A percentile compares a stretch with the other conserved stretches of the same genome.
phyloP scores from a whole-genome alignment of 75 land plant species.

The Ceratopteris richardii region DNA sequence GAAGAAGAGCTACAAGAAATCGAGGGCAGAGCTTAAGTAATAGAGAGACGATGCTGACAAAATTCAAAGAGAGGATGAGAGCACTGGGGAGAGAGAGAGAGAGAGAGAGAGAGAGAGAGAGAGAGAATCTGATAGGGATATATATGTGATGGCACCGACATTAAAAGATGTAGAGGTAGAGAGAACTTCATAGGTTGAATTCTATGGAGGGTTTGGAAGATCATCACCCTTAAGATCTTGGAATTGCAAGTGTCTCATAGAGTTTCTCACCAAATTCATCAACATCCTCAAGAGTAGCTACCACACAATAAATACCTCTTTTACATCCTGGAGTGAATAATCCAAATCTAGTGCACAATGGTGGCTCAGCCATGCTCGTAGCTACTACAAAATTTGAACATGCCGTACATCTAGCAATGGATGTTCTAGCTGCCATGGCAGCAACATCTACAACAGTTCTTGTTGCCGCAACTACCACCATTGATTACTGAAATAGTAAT shows the following conservation, averaged over 20 bases:
- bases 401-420: constrained; percentile 28
- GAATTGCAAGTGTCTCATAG: background rate
- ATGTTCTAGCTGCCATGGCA: constrained; percentile 49
- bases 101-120: too few relatives aligned
- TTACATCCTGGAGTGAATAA: background rate
- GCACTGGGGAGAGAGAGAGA: too few relatives aligned
- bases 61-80: too few relatives aligned
- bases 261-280: constrained; percentile 11
- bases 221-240: constrained; percentile 14
- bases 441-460: constrained; percentile 67
- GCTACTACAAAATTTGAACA: constrained; percentile 57
- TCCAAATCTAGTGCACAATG: constrained; percentile 6
- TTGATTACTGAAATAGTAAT: constrained; percentile 14
- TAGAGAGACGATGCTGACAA: too few relatives aligned
- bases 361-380: constrained; percentile 67
- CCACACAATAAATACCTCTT: background rate
- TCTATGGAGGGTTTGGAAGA: constrained; percentile 35
- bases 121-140: too few relatives aligned
- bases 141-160: too few relatives aligned
- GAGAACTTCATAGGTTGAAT: constrained; percentile 23
- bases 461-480: constrained; percentile 72
- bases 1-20: too few relatives aligned
- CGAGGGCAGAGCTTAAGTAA: too few relatives aligned
- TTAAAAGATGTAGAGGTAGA: constrained; percentile 24
- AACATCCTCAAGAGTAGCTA: constrained; percentile 9